These are phyloP conservation scores for Apiospora arundinis DNA, from an alignment of 2,329 filamentous ascomycete species.

Conservation along the genomic window DNA sequence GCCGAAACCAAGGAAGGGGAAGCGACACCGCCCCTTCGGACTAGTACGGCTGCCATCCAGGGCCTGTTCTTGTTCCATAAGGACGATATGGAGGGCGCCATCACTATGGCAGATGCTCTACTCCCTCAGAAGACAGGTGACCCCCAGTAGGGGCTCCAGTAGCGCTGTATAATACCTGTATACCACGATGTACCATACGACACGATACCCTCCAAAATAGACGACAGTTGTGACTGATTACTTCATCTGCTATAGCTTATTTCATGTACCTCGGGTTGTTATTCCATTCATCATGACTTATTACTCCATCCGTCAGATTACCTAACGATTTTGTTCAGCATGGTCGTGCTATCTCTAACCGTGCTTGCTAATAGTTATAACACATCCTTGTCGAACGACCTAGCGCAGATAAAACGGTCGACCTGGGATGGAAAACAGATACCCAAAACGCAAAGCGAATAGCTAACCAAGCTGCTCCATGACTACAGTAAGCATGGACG, in stretches of 20 bases:
- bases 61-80: constrained; percentile 97
- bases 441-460: background rate
- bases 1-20: constrained; percentile 58
- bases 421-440: background rate
- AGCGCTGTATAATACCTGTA: background rate
- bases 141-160: background rate
- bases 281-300: background rate
- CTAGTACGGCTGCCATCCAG: constrained; percentile 91
- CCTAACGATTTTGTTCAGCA: background rate
- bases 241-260: too few species aligned
- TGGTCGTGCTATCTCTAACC: background rate
- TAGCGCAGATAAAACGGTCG: background rate
- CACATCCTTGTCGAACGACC: background rate
- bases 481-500: background rate
- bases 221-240: background rate
- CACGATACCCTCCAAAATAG: background rate
- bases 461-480: background rate
- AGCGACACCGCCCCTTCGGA: constrained; percentile 49
- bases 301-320: background rate
- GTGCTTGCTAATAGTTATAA: background rate
- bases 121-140: constrained; percentile 39
- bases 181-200: background rate
- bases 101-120: constrained; percentile 75
- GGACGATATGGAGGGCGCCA: constrained; percentile 84
- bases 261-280: too few species aligned